These are phyloP conservation scores for Capsicum baccatum DNA, from an alignment of 257 asterid genomes.

Conservation along the genomic window DNA sequence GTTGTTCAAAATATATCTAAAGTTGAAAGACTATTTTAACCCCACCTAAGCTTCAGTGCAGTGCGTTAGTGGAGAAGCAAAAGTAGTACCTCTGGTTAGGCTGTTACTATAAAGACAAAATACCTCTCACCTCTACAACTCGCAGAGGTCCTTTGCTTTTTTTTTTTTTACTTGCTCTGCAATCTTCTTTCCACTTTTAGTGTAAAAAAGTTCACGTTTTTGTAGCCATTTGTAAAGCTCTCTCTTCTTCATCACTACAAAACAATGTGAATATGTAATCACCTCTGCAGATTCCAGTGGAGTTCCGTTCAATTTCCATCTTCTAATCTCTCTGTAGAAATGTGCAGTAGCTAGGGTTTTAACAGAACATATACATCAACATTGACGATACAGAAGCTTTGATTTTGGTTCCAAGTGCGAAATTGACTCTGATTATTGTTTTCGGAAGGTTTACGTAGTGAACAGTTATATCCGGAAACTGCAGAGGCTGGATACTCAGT, in stretches of 20 bases:
- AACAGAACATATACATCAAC: slow-evolving; percentile 23
- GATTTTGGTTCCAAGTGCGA: neutral
- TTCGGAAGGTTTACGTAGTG: neutral
- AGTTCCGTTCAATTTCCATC: neutral
- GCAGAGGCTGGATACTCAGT: neutral
- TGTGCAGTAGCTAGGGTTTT: slow-evolving; percentile 36
- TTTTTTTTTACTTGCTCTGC: neutral
- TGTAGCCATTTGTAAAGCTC: slow-evolving; percentile 22
- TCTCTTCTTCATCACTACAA: neutral
- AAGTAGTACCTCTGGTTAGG: neutral
- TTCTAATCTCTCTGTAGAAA: neutral
- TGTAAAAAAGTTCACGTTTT: slow-evolving; percentile 17
- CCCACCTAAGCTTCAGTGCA: neutral
- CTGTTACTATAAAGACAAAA: slow-evolving; percentile 23
- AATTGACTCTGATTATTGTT: neutral
- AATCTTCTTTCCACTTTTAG: slow-evolving; percentile 23
- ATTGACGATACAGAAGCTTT: slow-evolving; percentile 1
- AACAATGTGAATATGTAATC: slow-evolving; percentile 13
- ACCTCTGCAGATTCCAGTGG: neutral
- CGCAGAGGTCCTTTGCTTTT: neutral
- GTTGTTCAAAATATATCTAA: neutral
- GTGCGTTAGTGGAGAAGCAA: neutral
- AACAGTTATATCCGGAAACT: neutral
- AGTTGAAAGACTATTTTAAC: neutral
- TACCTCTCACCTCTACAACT: neutral